A percentile compares a stretch with the other conserved stretches of the same genome.
These are phyloP conservation scores for Benincasa hispida DNA, from an alignment of 306 rosid species.

Conservation along the genomic window DNA sequence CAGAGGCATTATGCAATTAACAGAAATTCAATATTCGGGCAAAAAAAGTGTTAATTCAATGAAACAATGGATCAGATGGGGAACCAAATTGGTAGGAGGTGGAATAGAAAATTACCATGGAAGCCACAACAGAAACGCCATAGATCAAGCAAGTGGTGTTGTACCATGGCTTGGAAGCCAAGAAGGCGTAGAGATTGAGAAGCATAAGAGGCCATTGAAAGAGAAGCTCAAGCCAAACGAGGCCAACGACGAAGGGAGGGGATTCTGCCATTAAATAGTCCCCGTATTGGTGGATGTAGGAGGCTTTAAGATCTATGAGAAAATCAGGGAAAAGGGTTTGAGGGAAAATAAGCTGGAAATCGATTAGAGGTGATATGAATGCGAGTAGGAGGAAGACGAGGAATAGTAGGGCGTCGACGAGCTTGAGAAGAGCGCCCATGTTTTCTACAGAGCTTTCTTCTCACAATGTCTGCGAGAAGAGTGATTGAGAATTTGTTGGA, in stretches of 20 bases:
- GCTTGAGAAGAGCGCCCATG: constrained; percentile 39
- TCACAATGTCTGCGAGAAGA: neutral
- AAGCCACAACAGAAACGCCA: constrained; percentile 43
- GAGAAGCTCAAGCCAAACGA: constrained; percentile 57
- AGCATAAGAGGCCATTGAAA: constrained; percentile 70
- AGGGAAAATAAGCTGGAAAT: constrained; percentile 46
- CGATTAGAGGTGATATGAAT: constrained; percentile 33
- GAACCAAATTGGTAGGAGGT: neutral
- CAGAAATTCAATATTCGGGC: neutral
- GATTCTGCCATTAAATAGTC: constrained; percentile 44
- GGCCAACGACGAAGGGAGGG: constrained; percentile 56
- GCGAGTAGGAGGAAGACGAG: constrained; percentile 34
- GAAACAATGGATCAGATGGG: neutral
- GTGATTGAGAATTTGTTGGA: neutral
- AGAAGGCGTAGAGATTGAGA: constrained; percentile 39
- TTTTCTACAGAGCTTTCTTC: neutral
- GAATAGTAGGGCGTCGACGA: constrained; percentile 40
- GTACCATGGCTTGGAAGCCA: constrained; percentile 49
- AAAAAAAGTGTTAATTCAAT: neutral
- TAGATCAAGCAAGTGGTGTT: constrained; percentile 66
- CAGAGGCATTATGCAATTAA: neutral
- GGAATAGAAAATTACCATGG: constrained; percentile 34
- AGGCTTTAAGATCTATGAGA: constrained; percentile 26
- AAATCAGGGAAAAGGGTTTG: constrained; percentile 26
- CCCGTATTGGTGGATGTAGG: constrained; percentile 31